Evolutionary conservation across 2,329 filamentous ascomycete species (phyloP).

Genomic region (Exophiala oligosperma): DNA sequence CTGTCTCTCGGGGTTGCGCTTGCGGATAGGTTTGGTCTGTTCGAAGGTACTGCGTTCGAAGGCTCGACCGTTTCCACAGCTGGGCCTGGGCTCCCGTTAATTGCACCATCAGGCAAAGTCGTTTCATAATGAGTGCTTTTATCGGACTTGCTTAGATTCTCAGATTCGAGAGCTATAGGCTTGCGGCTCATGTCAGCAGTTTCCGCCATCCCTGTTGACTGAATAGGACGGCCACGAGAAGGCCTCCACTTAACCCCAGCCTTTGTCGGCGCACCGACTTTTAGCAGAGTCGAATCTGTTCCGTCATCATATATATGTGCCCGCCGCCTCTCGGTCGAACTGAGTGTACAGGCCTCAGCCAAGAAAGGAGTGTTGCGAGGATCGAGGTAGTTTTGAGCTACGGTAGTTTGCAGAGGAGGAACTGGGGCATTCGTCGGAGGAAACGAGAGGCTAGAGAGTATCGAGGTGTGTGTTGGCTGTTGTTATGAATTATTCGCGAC

Average conservation of each 20-base stretch:
- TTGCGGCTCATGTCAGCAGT: conserved; percentile 6
- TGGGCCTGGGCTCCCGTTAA: conserved; percentile 21
- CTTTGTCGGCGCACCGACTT: background rate
- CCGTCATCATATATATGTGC: conserved; percentile 8
- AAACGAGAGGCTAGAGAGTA: background rate
- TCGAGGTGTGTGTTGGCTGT: background rate
- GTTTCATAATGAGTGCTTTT: conserved; percentile 3
- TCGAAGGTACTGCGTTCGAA: background rate
- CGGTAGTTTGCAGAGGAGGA: background rate
- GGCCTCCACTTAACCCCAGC: conserved; percentile 2
- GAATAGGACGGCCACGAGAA: background rate
- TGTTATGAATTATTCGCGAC: background rate
- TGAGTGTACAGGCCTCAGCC: background rate
- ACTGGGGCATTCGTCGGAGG: background rate
- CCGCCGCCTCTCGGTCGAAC: conserved; percentile 4
- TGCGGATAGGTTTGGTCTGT: background rate
- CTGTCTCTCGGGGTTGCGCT: conserved; percentile 9
- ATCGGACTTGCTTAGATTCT: background rate
- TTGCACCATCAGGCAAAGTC: conserved; percentile 3
- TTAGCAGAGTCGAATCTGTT: background rate
- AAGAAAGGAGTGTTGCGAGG: background rate
- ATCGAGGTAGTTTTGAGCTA: conserved; percentile 5
- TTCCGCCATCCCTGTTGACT: conserved; percentile 13
- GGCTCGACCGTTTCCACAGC: conserved; percentile 11
- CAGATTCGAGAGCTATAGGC: background rate